These are phyloP conservation scores for Saitozyma podzolica DNA, from an alignment of 768 basidiomycete species.

Conservation along the genomic window DNA sequence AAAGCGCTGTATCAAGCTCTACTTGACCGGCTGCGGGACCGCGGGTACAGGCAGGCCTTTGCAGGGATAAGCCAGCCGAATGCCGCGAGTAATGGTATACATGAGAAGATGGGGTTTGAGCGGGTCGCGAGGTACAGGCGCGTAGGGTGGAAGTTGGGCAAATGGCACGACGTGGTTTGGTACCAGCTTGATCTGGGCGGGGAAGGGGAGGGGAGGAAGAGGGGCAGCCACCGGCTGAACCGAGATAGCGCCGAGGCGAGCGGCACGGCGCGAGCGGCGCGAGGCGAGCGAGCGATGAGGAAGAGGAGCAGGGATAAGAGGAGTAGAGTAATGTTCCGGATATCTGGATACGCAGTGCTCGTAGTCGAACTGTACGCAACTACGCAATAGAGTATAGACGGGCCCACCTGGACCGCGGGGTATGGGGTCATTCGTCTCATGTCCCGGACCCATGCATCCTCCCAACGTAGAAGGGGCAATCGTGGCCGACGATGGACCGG, in stretches of 20 bases:
- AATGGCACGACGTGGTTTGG: constrained; percentile 3
- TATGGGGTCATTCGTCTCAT: too few relatives aligned
- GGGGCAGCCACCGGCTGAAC: not conserved
- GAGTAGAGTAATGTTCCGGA: too few relatives aligned
- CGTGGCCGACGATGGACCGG: too few relatives aligned
- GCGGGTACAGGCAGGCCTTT: not conserved
- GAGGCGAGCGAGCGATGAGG: too few relatives aligned
- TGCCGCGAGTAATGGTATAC: not conserved
- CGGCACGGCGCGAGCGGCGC: too few relatives aligned
- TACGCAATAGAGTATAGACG: too few relatives aligned
- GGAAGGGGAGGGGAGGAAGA: not conserved
- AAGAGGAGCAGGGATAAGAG: too few relatives aligned
- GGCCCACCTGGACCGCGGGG: too few relatives aligned
- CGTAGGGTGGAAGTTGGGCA: constrained; percentile 1
- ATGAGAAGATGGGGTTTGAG: constrained; percentile 1
- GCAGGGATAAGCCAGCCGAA: not conserved
- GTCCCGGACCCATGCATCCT: too few relatives aligned
- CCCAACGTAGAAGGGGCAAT: too few relatives aligned
- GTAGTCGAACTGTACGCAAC: too few relatives aligned
- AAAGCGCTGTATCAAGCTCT: not conserved
- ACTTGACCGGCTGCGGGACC: not conserved
- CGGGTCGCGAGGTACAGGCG: not conserved
- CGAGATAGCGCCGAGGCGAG: not conserved
- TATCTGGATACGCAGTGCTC: too few relatives aligned
- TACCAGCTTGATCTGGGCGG: not conserved